Percentiles rank a stretch among this genome's conserved stretches.
phyloP scores from a whole-genome alignment of 2,329 filamentous ascomycete species.

The Ophiostoma sp. region DNA sequence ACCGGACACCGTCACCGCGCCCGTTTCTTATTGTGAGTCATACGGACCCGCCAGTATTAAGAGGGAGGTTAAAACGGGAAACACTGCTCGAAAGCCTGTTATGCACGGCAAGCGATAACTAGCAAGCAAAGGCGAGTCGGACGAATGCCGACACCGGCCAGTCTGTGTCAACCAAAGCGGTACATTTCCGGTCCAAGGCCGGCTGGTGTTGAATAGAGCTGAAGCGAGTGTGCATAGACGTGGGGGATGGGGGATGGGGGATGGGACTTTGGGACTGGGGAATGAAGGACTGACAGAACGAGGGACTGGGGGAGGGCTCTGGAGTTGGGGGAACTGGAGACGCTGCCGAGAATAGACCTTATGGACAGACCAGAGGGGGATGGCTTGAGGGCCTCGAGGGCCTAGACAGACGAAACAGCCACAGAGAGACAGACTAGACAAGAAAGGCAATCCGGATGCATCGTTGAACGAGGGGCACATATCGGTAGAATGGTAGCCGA shows the following conservation, averaged over 20 bases:
- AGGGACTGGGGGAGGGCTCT: neutral
- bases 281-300: too few species aligned
- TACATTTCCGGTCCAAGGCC: neutral
- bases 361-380: neutral
- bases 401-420: neutral
- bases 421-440: constrained; percentile 1
- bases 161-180: neutral
- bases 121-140: neutral
- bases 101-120: too few species aligned
- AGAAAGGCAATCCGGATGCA: neutral
- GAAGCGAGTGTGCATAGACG: neutral
- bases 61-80: too few species aligned
- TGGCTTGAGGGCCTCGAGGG: neutral
- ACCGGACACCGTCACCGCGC: too few species aligned
- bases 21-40: too few species aligned
- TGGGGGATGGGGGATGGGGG: neutral
- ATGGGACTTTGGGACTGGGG: neutral
- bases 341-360: neutral
- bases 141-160: neutral
- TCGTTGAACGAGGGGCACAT: neutral
- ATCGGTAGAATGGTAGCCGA: constrained; percentile 9
- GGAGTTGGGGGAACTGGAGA: neutral
- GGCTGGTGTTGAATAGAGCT: neutral
- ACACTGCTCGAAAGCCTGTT: too few species aligned
- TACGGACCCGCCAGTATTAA: too few species aligned